Evolutionary conservation across 2,329 filamentous ascomycete species (phyloP), one percentile per base, ranked within the genome.

Genomic region (Domatiomyces globalis): DNA sequence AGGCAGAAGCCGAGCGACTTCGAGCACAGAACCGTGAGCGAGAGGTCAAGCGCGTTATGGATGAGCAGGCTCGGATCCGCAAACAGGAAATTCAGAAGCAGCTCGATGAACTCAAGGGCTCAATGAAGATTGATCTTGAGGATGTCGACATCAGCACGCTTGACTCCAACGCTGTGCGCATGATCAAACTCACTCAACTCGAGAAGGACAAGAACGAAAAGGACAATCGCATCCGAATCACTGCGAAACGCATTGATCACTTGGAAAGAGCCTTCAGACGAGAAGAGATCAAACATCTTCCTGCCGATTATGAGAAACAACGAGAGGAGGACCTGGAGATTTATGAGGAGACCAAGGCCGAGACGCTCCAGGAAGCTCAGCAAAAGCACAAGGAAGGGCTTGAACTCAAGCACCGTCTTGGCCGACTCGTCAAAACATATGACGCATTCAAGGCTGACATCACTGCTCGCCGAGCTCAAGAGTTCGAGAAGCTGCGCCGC

Each of bases 191-290:
- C 52, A 85, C 87, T 55, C 90, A 95, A 70, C 80, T 98, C 9
- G 92, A 96, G 73, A 89, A 90, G 62, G 92, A 96, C 76, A 98
- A 96, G 83, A 94, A 90, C 64, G 88, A 92, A 65, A 82, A 95
- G 60, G 87, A 85, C 58, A 88, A 95, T 71, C 87, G 85, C 66
- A 80, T 96, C 49, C 84, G 88, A 62, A 81, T 94, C 62, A 94
- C 89, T 54, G 87, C 85, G 67, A 96, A 95, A 80, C 85, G 92
- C 58, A 86, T 95, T 63, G 92, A 98, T 66, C 90, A 98, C 71
- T 74, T 98, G 62, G 92, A 98, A 75, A 86, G 92, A 73, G 92
- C 92, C 39, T 94, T 94, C 78, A 84, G 92, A 63, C 87, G 90
- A 68, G 92, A 96, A 72, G 92, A 98, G 70, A 73, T 84, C 64